These are phyloP conservation scores for Crithidia fasciculata DNA, from an alignment of 208 protist genomes.

Conservation along the genomic window DNA sequence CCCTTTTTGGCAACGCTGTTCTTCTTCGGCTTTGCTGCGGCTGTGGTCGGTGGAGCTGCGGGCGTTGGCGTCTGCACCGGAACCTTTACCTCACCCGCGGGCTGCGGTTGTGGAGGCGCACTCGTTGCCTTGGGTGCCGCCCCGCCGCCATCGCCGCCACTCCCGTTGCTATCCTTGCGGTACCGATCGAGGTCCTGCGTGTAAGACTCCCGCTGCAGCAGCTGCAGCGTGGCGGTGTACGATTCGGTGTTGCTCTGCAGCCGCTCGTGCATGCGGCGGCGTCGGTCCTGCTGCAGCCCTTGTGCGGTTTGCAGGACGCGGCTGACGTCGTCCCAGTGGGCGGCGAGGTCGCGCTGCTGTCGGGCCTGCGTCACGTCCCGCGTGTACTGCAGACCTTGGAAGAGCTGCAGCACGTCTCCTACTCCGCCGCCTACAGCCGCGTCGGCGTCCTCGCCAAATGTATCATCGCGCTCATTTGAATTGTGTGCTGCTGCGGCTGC, in stretches of 20 bases:
- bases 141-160: no score
- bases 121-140: background rate
- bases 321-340: slow-evolving; percentile 66
- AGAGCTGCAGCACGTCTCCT: slow-evolving; percentile 34
- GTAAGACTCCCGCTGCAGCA: slow-evolving; percentile 56
- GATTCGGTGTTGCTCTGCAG: slow-evolving; percentile 34
- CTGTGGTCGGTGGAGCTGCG: background rate
- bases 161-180: slow-evolving; percentile 2
- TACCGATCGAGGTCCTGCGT: slow-evolving; percentile 48
- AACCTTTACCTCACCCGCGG: no score
- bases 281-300: slow-evolving; percentile 52
- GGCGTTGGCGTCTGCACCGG: background rate
- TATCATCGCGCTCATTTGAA: background rate
- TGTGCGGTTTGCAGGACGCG: slow-evolving; percentile 72
- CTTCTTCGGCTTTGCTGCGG: background rate
- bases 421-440: background rate
- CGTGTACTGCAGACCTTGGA: slow-evolving; percentile 60
- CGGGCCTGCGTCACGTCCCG: slow-evolving; percentile 43
- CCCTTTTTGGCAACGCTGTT: background rate
- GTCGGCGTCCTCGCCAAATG: background rate
- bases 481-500: background rate
- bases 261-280: slow-evolving; percentile 44
- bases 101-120: background rate
- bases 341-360: slow-evolving; percentile 46
- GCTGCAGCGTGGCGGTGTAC: slow-evolving; percentile 53